Base-by-base conservation (phyloP, 331 rosid genomes). In the Quercus tomentella region DNA sequence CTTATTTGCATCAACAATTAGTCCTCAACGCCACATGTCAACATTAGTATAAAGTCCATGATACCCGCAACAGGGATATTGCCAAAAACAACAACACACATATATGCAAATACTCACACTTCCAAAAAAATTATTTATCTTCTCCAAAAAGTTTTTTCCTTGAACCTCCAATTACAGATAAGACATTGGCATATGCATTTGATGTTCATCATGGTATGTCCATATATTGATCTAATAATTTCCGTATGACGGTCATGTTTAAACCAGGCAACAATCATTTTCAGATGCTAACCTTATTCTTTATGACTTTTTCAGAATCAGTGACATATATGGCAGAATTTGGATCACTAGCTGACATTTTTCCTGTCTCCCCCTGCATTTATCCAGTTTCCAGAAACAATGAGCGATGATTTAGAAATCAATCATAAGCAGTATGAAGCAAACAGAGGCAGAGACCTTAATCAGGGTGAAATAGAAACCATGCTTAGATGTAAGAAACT, bases 341-440 rank as follows among this genome's bases (percentile, higher is more conserved):
- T 70, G 99, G 98, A 84, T 93, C 99, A 88, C 98, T 93, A 16
- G 99, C 97, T 4, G 99, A 95, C 99, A 95, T 93, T 83, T 93
- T 95, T 56, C 99, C 97, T 1, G 89, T 88, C 82, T 95, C 98
- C 43, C 99, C 99, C 96, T 95, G 93, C 89, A 89, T 73, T 71
- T 35, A 78, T 82, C 81, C 79, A 79, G 58, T 83, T 82, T 49
- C 43, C 77, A 66, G 70, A 31, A 70, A 70, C 68, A 49, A 20
- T 70, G 70, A 82, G 81, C 8, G 62, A 65, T 66, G 20, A 70
- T 20, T 37, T 37, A 51, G 37, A 56, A 54, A 54, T 11, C 52
- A 55, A 81, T 8, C 71, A 58, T 60, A n/a, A 16, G 69, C 81
- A 72, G 63, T 31, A 71, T 7, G 72, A 80, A 56, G 43, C 80